A percentile compares a stretch with the other conserved stretches of the same genome.
Conservation (phyloP, 306 rosid genomes). For the Cicer pinnatifidum region DNA sequence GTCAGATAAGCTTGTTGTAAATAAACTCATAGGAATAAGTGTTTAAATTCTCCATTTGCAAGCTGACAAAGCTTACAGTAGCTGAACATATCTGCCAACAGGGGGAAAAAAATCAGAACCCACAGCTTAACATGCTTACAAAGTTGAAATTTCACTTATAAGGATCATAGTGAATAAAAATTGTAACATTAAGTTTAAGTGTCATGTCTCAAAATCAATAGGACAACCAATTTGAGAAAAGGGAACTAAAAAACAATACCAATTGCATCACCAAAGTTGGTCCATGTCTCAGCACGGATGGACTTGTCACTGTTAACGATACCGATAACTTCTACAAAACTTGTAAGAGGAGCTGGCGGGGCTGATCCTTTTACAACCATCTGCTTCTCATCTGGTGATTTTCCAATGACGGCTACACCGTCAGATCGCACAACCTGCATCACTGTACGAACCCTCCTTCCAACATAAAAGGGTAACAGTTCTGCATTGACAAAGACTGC, state of each 20-base stretch:
- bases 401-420: conserved; percentile 63
- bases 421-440: conserved; percentile 70
- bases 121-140: conserved; percentile 19
- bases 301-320: conserved; percentile 76
- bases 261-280: conserved; percentile 75
- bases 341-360: conserved; percentile 58
- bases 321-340: conserved; percentile 85
- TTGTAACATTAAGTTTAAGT: neutral
- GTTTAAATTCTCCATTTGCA: conserved; percentile 83
- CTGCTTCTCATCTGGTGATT: conserved; percentile 77
- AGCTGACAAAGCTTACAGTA: conserved; percentile 87
- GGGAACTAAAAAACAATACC: conserved; percentile 54
- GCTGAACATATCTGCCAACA: conserved; percentile 61
- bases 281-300: conserved; percentile 77
- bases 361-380: conserved; percentile 64
- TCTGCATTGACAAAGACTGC: conserved; percentile 79
- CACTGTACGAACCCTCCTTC: conserved; percentile 77
- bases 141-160: conserved; percentile 8
- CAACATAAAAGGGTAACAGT: conserved; percentile 60
- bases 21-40: conserved; percentile 66
- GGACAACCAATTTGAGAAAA: conserved; percentile 12
- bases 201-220: conserved; percentile 17
- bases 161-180: neutral
- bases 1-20: conserved; percentile 29
- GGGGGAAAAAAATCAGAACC: conserved; percentile 20